Evolutionary conservation across 2,329 filamentous ascomycete genomes (phyloP).

Genomic region (Aureobasidium pullulans): DNA sequence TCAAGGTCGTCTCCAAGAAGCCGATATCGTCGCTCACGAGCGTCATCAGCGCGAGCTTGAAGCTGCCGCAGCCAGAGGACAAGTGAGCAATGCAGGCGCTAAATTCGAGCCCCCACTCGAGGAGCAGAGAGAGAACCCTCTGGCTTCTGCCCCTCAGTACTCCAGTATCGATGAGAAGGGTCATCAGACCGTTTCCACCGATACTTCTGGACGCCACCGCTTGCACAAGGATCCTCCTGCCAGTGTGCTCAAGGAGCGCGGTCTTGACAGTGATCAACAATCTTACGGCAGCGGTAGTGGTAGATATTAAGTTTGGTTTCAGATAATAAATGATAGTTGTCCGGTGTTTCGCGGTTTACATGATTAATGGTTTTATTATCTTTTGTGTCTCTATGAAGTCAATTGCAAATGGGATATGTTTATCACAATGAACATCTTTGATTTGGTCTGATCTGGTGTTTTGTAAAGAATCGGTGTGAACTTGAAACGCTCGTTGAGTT

Average conservation of each 20-base stretch:
- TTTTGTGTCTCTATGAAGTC: no score
- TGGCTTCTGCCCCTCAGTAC: background rate
- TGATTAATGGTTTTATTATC: no score
- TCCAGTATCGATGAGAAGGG: constrained; percentile 21
- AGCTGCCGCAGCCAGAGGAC: background rate
- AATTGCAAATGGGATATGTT: no score
- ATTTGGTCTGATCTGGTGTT: no score
- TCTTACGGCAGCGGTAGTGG: background rate
- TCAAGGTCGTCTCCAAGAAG: constrained; percentile 1
- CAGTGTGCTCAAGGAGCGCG: constrained; percentile 25
- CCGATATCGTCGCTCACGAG: constrained; percentile 9
- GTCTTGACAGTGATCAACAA: background rate
- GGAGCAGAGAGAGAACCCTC: constrained; percentile 17
- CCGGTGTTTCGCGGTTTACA: no score
- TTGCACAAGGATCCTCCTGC: constrained; percentile 36
- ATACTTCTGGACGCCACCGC: constrained; percentile 27
- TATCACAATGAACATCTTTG: no score
- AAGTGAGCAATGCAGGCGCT: constrained; percentile 19
- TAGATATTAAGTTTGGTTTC: background rate
- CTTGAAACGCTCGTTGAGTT: no score
- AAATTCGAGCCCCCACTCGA: constrained; percentile 7
- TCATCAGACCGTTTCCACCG: constrained; percentile 20
- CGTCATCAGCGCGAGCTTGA: constrained; percentile 16
- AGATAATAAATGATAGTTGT: no score
- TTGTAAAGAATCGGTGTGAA: no score